Evolutionary conservation across 345 rosid genomes (phyloP).

Genomic region (Alliaria petiolata): DNA sequence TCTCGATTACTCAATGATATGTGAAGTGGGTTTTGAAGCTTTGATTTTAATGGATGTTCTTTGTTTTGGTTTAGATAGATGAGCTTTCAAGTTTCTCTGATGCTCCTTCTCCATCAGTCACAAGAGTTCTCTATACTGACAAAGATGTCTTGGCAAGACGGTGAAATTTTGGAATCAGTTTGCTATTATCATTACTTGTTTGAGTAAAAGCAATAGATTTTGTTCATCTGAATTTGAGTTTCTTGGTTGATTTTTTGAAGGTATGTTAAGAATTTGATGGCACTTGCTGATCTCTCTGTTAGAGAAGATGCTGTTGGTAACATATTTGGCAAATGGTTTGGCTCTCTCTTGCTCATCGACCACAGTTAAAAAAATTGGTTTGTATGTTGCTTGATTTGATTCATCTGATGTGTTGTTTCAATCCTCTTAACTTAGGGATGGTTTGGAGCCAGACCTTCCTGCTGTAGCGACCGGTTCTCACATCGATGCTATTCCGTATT

Average conservation of each 20-base stretch:
- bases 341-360: neutral
- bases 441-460: constrained; percentile 62
- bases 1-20: neutral
- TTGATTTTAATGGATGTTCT: neutral
- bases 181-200: neutral
- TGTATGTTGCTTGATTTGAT: neutral
- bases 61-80: constrained; percentile 54
- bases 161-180: constrained; percentile 31
- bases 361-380: neutral
- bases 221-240: neutral
- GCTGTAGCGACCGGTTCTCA: constrained; percentile 93
- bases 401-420: neutral
- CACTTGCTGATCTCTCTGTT: constrained; percentile 64
- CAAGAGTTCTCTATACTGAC: constrained; percentile 74
- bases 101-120: constrained; percentile 81
- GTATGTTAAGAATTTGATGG: constrained; percentile 74
- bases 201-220: neutral
- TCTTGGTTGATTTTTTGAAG: constrained; percentile 31
- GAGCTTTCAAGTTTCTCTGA: constrained; percentile 83
- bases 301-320: constrained; percentile 96
- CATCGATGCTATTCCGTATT: constrained; percentile 94
- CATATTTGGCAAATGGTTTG: constrained; percentile 90
- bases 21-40: neutral
- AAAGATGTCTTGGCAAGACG: constrained; percentile 83
- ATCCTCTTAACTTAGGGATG: constrained; percentile 48